These are phyloP conservation scores for Atractiella rhizophila DNA, from an alignment of 768 basidiomycete genomes.

Conservation along the genomic window DNA sequence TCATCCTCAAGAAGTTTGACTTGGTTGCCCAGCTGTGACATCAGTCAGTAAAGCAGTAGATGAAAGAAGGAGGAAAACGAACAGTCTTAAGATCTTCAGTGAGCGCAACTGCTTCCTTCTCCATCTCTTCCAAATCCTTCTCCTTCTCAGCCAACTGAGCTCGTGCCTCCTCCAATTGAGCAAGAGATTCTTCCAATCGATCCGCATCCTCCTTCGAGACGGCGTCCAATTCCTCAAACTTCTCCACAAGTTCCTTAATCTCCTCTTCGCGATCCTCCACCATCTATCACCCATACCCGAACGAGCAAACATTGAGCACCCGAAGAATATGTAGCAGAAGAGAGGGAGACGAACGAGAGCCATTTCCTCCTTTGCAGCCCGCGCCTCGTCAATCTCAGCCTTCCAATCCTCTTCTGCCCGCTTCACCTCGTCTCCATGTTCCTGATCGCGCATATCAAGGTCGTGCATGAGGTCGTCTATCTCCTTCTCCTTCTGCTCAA, in stretches of 20 bases:
- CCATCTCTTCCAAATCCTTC: conserved; percentile 24
- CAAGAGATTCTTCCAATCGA: conserved; percentile 25
- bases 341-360: conserved; percentile 32
- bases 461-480: conserved; percentile 59
- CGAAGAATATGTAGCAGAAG: background rate
- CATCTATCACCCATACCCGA: conserved; percentile 17
- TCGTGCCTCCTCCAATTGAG: conserved; percentile 23
- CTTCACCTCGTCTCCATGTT: conserved; percentile 14
- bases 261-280: conserved; percentile 13
- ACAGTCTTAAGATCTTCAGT: conserved; percentile 17
- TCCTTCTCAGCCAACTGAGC: conserved; percentile 50
- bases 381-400: conserved; percentile 59
- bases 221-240: conserved; percentile 9
- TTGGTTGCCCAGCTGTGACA: conserved; percentile 30
- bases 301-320: background rate
- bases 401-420: conserved; percentile 51
- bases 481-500: conserved; percentile 52
- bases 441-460: conserved; percentile 28
- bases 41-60: background rate
- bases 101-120: conserved; percentile 26
- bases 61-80: background rate
- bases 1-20: conserved; percentile 71
- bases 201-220: conserved; percentile 1
- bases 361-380: conserved; percentile 49
- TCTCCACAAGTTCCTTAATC: conserved; percentile 7